Evolutionary conservation across 129 eudicot species (phyloP).

Genomic region (Helianthus tuberosus): DNA sequence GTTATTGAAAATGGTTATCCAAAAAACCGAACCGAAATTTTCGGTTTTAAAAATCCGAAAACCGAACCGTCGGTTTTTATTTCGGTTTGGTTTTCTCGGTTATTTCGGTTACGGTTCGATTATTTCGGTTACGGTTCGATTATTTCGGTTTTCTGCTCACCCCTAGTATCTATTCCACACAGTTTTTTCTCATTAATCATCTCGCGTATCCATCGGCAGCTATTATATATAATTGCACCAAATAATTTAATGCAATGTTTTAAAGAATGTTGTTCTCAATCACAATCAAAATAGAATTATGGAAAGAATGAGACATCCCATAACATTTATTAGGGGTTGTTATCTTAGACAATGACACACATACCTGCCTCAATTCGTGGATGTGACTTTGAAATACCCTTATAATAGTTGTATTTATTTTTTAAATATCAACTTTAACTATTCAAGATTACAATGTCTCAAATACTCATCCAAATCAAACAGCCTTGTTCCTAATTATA

Average conservation of each 20-base stretch:
- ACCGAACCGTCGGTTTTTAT: too few species aligned
- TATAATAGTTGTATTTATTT: not conserved
- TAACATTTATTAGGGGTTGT: not conserved
- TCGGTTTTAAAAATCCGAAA: too few species aligned
- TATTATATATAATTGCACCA: not conserved
- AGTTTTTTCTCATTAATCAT: not conserved
- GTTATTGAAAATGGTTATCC: too few species aligned
- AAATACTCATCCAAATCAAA: not conserved
- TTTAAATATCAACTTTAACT: not conserved
- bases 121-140: too few species aligned
- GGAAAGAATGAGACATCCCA: slow-evolving; percentile 5
- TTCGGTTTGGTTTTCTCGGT: too few species aligned
- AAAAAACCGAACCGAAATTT: too few species aligned
- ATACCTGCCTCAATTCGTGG: not conserved
- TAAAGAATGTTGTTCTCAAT: not conserved
- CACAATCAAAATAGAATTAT: not conserved
- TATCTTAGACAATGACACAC: slow-evolving; percentile 27
- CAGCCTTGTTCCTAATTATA: not conserved
- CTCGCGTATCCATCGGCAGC: slow-evolving; percentile 6
- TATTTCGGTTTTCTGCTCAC: too few species aligned
- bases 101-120: too few species aligned
- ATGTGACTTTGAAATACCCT: slow-evolving; percentile 16
- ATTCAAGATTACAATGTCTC: not conserved
- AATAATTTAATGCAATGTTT: slow-evolving; percentile 9
- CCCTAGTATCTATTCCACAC: too few species aligned